These are phyloP conservation scores for Cryphonectria naterciae DNA, from an alignment of 2,329 filamentous ascomycete genomes.

Conservation along the genomic window DNA sequence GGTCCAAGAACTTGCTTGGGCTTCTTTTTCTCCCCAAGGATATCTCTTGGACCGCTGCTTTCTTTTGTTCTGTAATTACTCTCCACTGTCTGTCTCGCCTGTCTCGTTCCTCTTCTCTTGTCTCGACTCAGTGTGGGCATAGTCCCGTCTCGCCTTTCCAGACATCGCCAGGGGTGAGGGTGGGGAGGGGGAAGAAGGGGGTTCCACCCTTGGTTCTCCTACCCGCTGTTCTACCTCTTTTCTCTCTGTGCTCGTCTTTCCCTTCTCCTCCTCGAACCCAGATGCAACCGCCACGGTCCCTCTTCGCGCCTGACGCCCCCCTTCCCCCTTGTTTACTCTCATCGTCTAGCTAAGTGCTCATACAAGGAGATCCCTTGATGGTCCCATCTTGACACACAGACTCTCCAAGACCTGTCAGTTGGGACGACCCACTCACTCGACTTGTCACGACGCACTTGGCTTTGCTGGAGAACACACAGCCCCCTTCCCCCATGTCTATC, in stretches of 20 bases:
- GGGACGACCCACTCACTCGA: conserved; percentile 27
- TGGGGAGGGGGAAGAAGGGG: background rate
- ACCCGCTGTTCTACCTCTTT: background rate
- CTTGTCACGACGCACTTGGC: conserved; percentile 8
- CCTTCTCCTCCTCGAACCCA: conserved; percentile 11
- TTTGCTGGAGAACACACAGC: background rate
- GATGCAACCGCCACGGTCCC: conserved; percentile 18
- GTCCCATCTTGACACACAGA: conserved; percentile 22
- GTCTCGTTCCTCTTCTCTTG: background rate
- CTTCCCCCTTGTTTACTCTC: background rate
- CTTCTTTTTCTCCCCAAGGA: background rate
- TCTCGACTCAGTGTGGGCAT: background rate
- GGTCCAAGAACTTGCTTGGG: background rate
- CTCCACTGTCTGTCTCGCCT: background rate
- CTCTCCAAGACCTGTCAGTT: conserved; percentile 21
- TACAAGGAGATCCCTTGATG: conserved; percentile 9
- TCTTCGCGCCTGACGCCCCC: conserved; percentile 16
- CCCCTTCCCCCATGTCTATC: background rate
- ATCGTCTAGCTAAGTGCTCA: background rate
- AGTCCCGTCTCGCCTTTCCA: background rate
- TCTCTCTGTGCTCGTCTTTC: background rate
- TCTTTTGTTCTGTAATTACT: background rate
- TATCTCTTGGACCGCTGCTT: background rate
- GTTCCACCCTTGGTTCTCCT: background rate
- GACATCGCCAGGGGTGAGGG: background rate